Evolutionary conservation across 192 early-diverging fungal species (phyloP).

Genomic region (Coemansia reversa): DNA sequence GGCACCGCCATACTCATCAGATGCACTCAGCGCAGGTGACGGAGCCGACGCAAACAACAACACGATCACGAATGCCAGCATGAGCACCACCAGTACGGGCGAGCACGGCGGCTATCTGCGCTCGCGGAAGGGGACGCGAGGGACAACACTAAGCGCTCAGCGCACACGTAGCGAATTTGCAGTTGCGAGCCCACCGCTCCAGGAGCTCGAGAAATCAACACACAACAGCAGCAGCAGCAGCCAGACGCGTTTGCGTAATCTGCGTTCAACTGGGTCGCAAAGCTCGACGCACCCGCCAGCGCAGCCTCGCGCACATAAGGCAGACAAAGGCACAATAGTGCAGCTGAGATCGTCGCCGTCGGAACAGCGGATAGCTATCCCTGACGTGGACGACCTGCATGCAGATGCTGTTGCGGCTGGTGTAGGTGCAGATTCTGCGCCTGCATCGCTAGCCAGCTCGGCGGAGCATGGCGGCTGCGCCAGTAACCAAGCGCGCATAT

Average conservation of each 20-base stretch:
- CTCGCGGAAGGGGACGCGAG: slow-evolving; percentile 38
- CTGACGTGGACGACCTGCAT: slow-evolving; percentile 37
- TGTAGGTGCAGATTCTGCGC: slow-evolving; percentile 9
- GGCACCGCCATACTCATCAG: slow-evolving; percentile 3
- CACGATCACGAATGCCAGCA: slow-evolving; percentile 14
- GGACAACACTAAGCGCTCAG: slow-evolving; percentile 47
- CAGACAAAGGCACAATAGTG: slow-evolving; percentile 56
- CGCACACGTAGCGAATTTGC: slow-evolving; percentile 50
- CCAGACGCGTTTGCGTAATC: not conserved
- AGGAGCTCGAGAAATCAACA: not conserved
- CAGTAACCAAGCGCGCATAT: not conserved
- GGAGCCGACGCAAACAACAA: slow-evolving; percentile 16
- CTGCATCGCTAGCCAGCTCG: slow-evolving; percentile 13
- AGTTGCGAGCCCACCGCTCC: slow-evolving; percentile 37
- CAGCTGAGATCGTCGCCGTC: slow-evolving; percentile 46
- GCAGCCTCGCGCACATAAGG: slow-evolving; percentile 40
- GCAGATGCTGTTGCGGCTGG: slow-evolving; percentile 20
- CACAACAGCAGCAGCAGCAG: not conserved
- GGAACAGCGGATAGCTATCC: slow-evolving; percentile 36
- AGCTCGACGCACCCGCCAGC: slow-evolving; percentile 13
- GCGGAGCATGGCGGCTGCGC: not conserved
- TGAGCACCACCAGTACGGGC: slow-evolving; percentile 33
- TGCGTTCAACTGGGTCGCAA: slow-evolving; percentile 9
- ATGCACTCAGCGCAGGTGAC: not conserved
- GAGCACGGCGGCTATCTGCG: slow-evolving; percentile 50